These are phyloP conservation scores for Chlorella sorokiniana DNA, from an alignment of 139 green algal genomes.

Conservation along the genomic window DNA sequence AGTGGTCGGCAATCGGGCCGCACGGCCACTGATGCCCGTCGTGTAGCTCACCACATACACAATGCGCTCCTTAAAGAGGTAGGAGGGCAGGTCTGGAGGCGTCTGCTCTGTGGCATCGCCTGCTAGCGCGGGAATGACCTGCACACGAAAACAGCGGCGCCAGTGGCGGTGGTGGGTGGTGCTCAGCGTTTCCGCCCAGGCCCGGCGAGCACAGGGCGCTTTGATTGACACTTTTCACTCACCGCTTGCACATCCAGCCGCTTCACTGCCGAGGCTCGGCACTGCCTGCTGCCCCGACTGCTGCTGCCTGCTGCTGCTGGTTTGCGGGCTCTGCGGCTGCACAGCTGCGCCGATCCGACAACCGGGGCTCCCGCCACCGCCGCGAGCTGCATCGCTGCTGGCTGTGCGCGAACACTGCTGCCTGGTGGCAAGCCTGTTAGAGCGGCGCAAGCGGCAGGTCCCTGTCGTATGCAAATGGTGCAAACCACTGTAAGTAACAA, in stretches of 20 bases:
- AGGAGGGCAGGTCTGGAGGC: conserved; percentile 96
- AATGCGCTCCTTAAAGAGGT: conserved; percentile 98
- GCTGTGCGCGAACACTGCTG: not conserved
- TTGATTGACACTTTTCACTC: not conserved
- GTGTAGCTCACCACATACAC: conserved; percentile 96
- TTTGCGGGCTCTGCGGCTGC: not conserved
- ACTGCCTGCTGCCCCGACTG: conserved; percentile 7
- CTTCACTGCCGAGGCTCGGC: conserved; percentile 16
- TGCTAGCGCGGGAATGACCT: conserved; percentile 76
- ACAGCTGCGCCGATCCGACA: not conserved
- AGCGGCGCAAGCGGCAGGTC: too few species aligned
- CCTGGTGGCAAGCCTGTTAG: too few species aligned
- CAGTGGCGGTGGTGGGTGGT: not conserved
- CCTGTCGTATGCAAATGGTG: too few species aligned
- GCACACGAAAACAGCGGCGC: not conserved
- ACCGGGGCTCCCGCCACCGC: conserved; percentile 10
- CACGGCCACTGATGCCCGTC: too few species aligned
- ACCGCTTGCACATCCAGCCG: conserved; percentile 55
- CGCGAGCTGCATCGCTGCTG: not conserved
- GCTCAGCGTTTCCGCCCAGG: not conserved
- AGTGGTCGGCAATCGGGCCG: too few species aligned
- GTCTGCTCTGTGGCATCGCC: conserved; percentile 83
- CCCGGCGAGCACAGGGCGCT: not conserved
- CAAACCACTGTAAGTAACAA: too few species aligned
- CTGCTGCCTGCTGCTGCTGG: conserved; percentile 11